Percentiles rank a stretch among this genome's conserved stretches.
phyloP scores from a whole-genome alignment of 1,284 basidiomycete genomes.

The Naganishia albida region DNA sequence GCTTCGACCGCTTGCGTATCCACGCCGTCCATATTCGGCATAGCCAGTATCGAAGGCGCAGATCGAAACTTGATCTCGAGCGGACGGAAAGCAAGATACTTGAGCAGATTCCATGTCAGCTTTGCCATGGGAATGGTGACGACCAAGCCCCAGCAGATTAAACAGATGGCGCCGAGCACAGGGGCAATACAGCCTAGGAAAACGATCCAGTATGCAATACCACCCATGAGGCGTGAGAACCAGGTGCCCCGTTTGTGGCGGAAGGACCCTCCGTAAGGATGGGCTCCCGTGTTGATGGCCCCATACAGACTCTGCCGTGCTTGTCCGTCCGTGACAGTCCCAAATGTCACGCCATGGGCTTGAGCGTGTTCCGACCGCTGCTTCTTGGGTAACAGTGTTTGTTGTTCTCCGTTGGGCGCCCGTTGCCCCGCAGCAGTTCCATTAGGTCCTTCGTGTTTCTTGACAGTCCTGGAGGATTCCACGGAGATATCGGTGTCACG shows the following conservation, averaged over 20 bases:
- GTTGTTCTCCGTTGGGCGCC: not conserved
- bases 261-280: constrained; percentile 24
- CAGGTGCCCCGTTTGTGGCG: constrained; percentile 35
- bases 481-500: not conserved
- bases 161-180: constrained; percentile 78
- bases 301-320: constrained; percentile 30
- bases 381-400: constrained; percentile 13
- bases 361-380: constrained; percentile 12
- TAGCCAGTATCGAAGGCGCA: constrained; percentile 48
- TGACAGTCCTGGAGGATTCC: not conserved
- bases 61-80: constrained; percentile 84
- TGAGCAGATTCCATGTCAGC: constrained; percentile 88
- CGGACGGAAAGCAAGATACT: constrained; percentile 77
- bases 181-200: constrained; percentile 81
- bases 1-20: constrained; percentile 35
- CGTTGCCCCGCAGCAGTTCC: not conserved
- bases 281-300: constrained; percentile 22
- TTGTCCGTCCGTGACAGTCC: constrained; percentile 24
- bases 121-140: constrained; percentile 98
- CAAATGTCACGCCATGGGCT: constrained; percentile 27
- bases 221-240: constrained; percentile 55
- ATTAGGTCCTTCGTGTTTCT: not conserved
- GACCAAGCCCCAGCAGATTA: constrained; percentile 89
- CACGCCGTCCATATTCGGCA: constrained; percentile 28
- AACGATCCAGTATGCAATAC: constrained; percentile 73